Percentiles rank a stretch among this genome's conserved stretches.
phyloP scores from a whole-genome alignment of 176 grass and related monocot species.

The Zea luxurians region DNA sequence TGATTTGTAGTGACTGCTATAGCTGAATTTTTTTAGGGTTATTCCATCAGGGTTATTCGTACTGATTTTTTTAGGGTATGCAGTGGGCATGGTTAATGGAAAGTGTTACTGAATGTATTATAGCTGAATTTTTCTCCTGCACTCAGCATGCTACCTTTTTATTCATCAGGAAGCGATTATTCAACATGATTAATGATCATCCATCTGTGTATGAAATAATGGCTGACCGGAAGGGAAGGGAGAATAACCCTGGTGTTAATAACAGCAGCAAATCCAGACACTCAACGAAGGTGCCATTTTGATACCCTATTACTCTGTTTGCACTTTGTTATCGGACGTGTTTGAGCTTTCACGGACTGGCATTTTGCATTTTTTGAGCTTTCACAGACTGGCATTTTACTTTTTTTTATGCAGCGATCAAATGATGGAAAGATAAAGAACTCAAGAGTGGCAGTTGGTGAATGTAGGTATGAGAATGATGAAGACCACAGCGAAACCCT shows the following conservation, averaged over 20 bases:
- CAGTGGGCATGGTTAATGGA: conserved; percentile 12
- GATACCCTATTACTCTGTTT: conserved; percentile 23
- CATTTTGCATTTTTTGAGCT: background rate
- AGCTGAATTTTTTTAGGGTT: conserved; percentile 18
- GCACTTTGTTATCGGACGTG: background rate
- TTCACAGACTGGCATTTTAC: background rate
- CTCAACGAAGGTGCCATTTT: conserved; percentile 44
- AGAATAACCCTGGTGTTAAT: conserved; percentile 46
- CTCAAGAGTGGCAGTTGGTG: background rate
- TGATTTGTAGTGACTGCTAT: conserved; percentile 11
- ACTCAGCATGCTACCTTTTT: conserved; percentile 20
- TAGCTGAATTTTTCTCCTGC: background rate
- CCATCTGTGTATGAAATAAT: conserved; percentile 59
- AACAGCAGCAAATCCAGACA: conserved; percentile 58
- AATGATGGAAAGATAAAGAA: conserved; percentile 39
- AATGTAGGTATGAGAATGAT: conserved; percentile 35
- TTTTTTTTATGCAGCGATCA: conserved; percentile 34
- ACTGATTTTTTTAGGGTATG: conserved; percentile 24
- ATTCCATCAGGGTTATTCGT: too few relatives aligned
- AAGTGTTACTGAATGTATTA: background rate
- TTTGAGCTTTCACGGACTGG: background rate
- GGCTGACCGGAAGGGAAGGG: conserved; percentile 48
- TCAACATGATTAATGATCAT: conserved; percentile 65
- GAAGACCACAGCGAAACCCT: conserved; percentile 64
- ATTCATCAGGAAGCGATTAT: conserved; percentile 61